Conservation (phyloP, 805 yeast genomes). For the Candida maris region DNA sequence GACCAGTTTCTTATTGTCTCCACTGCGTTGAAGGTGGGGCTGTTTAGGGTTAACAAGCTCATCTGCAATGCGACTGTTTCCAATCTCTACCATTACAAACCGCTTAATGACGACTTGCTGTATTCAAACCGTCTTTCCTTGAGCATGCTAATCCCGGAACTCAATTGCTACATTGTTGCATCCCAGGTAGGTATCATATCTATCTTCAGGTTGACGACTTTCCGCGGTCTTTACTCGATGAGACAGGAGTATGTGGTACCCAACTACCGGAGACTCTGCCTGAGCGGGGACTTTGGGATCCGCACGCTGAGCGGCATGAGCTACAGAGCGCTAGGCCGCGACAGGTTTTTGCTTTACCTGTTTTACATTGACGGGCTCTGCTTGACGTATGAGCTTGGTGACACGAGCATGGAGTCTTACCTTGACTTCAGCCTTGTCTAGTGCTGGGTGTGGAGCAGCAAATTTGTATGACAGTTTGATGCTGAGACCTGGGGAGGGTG, state of each 20-base stretch:
- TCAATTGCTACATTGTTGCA: constrained; percentile 39
- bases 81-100: constrained; percentile 34
- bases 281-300: constrained; percentile 19
- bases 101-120: constrained; percentile 34
- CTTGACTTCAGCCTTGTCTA: constrained; percentile 1
- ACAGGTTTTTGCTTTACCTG: constrained; percentile 18
- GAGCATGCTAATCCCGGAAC: constrained; percentile 34
- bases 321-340: constrained; percentile 8
- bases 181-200: constrained; percentile 44
- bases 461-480: no score
- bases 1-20: constrained; percentile 39
- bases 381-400: constrained; percentile 21
- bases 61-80: constrained; percentile 47
- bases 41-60: constrained; percentile 43
- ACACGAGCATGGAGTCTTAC: constrained; percentile 5
- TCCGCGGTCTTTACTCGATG: constrained; percentile 38
- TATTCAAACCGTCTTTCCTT: constrained; percentile 29
- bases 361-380: constrained; percentile 27
- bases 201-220: constrained; percentile 39
- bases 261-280: constrained; percentile 18
- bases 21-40: constrained; percentile 41
- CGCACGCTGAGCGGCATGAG: constrained; percentile 26
- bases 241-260: constrained; percentile 45
- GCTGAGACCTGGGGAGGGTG: no score
- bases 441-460: no score